Evolutionary conservation across 352 stramenopile species (phyloP), one percentile per base, ranked within the genome.

Genomic region (Pythium guiyangense): DNA sequence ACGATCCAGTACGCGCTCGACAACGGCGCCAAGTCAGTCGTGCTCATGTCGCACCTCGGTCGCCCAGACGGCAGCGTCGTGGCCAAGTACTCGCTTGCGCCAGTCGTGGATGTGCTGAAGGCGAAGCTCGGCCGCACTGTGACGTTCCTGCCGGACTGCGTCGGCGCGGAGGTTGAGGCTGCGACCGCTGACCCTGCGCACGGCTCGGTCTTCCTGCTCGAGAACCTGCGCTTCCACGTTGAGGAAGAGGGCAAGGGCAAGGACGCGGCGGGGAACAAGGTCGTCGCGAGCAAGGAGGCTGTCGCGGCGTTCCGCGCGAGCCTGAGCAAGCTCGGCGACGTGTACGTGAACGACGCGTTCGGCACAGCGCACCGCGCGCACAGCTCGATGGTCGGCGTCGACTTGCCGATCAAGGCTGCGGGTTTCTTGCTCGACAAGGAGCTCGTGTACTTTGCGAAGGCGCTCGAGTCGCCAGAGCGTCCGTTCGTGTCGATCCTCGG

Each of bases 381-480:
- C 64, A 97, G 87, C 64, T 99, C 96, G 39, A 99, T 98, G 69
- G 98, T 97, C 48, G 98, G 97, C 54, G 96, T 99, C 29, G 64
- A 91, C 48, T 76, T 96, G 8, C 84, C 93, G 15, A 69, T 92
- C 11, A 87, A 92, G 48, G 80, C 92, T 43, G 95, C 93, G 42
- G 97, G 98, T 51, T 99, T 99, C 69, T 69, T 99, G 35, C 74
- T 99, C 31, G 95, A 99, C 72, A 99, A 99, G 88, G 98, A 99
- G 78, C 83, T 99, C 6, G 90, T 99, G 73, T 99, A 99, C 80
- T 97, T 99, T 54, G 91, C 97, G 72, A 97, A 97, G 63, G 98
- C 97, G n/a, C 84, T 99, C n/a, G 91, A 99, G 51, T 73, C 94
- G 17, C 97, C 97, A 3, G 95, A 98, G 59, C 86, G 94, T 39